Evolutionary conservation across 768 basidiomycete species (phyloP).

Genomic region (Lactarius pseudohatsudake): DNA sequence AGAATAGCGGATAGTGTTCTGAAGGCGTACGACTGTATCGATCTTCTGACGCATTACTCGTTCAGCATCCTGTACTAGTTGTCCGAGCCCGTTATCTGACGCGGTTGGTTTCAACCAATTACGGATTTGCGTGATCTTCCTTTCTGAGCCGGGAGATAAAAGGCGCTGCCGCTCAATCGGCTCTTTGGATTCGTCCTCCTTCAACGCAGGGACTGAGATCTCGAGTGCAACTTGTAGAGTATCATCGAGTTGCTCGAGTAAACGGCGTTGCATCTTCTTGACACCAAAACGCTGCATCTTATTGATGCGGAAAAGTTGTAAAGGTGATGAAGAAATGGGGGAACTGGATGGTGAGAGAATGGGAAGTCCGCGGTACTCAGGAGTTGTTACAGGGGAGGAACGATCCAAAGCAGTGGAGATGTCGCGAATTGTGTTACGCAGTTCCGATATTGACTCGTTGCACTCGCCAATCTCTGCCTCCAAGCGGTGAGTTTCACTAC

Average conservation of each 20-base stretch:
- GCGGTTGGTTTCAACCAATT: conserved; percentile 85
- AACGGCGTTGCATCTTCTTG: conserved; percentile 75
- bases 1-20: conserved; percentile 94
- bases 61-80: conserved; percentile 85
- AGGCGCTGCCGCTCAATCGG: conserved; percentile 92
- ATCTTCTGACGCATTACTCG: conserved; percentile 90
- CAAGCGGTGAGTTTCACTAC: conserved; percentile 91
- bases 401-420: conserved; percentile 70
- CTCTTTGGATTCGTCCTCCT: conserved; percentile 88
- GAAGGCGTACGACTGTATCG: conserved; percentile 92
- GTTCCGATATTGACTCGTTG: conserved; percentile 89
- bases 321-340: conserved; percentile 68
- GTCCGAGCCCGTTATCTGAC: conserved; percentile 80
- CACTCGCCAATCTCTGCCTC: conserved; percentile 93
- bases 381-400: conserved; percentile 60
- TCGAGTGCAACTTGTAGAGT: conserved; percentile 77
- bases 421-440: conserved; percentile 83
- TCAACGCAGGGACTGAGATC: conserved; percentile 82
- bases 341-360: conserved; percentile 75
- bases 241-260: conserved; percentile 86
- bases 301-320: conserved; percentile 68
- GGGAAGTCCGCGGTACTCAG: conserved; percentile 87
- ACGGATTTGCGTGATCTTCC: conserved; percentile 78
- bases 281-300: conserved; percentile 80
- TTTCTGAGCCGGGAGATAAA: conserved; percentile 85